phyloP scores from a whole-genome alignment of 1,284 basidiomycete genomes.

The Ganoderma meredithae region DNA sequence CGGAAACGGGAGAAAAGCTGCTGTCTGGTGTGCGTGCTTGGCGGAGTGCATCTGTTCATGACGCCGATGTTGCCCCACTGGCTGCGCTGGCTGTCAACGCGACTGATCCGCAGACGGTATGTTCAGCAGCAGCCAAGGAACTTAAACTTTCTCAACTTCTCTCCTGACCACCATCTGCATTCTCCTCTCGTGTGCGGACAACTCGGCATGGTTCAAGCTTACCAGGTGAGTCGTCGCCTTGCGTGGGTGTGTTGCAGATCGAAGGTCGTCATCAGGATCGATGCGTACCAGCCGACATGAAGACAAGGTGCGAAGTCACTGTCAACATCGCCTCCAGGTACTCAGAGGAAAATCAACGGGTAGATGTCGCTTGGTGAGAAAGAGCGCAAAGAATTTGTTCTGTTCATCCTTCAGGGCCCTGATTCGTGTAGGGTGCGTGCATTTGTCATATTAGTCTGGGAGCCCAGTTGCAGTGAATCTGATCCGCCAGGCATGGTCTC shows the following conservation, averaged over 20 bases:
- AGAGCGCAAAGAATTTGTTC: not conserved
- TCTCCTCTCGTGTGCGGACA: not conserved
- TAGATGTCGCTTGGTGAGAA: not conserved
- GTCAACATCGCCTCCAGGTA: not conserved
- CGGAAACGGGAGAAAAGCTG: too few species aligned
- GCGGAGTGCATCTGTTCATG: too few species aligned
- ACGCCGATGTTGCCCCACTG: not conserved
- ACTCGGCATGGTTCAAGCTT: not conserved
- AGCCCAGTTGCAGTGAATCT: not conserved
- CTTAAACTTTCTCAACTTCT: not conserved
- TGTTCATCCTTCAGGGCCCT: not conserved
- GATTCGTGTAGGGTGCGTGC: not conserved
- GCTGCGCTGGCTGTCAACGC: slow-evolving; percentile 1
- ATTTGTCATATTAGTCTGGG: not conserved
- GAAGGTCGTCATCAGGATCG: not conserved
- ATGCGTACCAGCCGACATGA: not conserved
- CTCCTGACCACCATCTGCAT: not conserved
- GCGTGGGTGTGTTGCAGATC: not conserved
- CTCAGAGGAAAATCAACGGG: not conserved
- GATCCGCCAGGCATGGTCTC: not conserved
- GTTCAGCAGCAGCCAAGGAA: not conserved
- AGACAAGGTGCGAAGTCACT: not conserved
- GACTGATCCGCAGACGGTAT: not conserved
- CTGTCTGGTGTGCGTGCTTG: too few species aligned
- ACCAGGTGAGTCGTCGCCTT: not conserved